phyloP scores from a whole-genome alignment of 2,329 filamentous ascomycete species.

The Alternaria sp. region DNA sequence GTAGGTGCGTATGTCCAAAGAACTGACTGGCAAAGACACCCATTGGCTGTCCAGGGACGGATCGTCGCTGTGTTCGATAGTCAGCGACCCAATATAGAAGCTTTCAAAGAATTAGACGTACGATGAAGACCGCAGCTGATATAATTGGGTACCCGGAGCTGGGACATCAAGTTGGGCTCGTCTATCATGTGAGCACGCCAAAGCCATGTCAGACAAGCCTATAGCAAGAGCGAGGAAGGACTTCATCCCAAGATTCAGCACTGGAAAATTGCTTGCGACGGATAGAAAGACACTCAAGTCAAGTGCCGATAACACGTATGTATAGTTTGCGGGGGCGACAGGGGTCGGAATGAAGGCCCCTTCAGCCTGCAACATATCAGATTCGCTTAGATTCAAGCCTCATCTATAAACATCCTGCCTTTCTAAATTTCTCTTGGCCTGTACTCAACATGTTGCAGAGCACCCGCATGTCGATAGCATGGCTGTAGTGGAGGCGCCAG shows the following conservation, averaged over 20 bases:
- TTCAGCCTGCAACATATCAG: conserved; percentile 18
- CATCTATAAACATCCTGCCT: conserved; percentile 5
- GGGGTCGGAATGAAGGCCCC: conserved; percentile 14
- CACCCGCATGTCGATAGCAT: not conserved
- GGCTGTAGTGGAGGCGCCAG: not conserved
- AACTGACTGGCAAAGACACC: conserved; percentile 27
- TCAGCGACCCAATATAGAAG: not conserved
- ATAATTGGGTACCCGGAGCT: conserved; percentile 31
- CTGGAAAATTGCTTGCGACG: not conserved
- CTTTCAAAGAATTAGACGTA: conserved; percentile 10
- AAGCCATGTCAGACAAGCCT: conserved; percentile 25
- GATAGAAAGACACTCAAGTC: not conserved
- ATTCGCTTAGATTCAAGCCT: conserved; percentile 2
- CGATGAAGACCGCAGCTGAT: conserved; percentile 37
- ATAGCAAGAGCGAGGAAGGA: conserved; percentile 21
- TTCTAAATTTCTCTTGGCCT: conserved; percentile 12
- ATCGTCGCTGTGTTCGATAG: conserved; percentile 12
- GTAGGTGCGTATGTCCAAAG: conserved; percentile 18
- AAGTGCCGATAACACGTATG: conserved; percentile 4
- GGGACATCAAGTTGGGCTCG: conserved; percentile 25
- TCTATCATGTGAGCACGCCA: conserved; percentile 25
- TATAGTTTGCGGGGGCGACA: conserved; percentile 10
- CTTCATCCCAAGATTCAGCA: conserved; percentile 25
- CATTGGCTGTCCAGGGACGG: conserved; percentile 33
- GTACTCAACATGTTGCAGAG: not conserved